phyloP scores from a whole-genome alignment of 2,329 filamentous ascomycete species.

The Aspergillus sp. region DNA sequence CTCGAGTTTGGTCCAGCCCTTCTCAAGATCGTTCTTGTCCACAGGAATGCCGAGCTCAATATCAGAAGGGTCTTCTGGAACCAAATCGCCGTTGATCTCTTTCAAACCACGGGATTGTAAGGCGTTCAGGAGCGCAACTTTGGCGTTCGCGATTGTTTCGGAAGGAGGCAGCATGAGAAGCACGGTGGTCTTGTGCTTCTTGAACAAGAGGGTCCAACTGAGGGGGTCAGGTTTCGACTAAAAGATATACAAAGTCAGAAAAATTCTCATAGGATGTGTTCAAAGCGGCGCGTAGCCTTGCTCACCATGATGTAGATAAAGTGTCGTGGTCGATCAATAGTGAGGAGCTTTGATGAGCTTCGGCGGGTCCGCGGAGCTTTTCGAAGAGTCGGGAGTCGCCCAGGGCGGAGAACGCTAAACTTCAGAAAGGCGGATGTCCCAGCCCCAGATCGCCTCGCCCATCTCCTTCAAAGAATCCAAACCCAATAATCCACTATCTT shows the following conservation, averaged over 20 bases:
- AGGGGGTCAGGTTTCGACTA: conserved; percentile 40
- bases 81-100: conserved; percentile 36
- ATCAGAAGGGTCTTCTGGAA: conserved; percentile 40
- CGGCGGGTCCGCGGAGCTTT: conserved; percentile 13
- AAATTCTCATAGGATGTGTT: not conserved
- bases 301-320: conserved; percentile 18
- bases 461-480: no score
- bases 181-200: conserved; percentile 69
- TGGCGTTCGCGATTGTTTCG: conserved; percentile 57
- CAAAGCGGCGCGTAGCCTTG: not conserved
- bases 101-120: conserved; percentile 48
- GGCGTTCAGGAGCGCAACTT: conserved; percentile 57
- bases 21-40: conserved; percentile 48
- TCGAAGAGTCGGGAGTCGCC: not conserved
- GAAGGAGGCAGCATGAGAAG: conserved; percentile 64
- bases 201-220: conserved; percentile 68
- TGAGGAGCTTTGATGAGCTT: not conserved
- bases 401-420: not conserved
- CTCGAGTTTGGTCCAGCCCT: conserved; percentile 50
- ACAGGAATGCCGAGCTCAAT: conserved; percentile 49
- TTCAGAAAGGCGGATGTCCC: not conserved
- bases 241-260: conserved; percentile 5
- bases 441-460: not conserved
- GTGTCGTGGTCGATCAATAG: conserved; percentile 11
- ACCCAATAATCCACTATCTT: not conserved